Evolutionary conservation across 306 rosid genomes (phyloP).

Genomic region (Medicago ruthenica): DNA sequence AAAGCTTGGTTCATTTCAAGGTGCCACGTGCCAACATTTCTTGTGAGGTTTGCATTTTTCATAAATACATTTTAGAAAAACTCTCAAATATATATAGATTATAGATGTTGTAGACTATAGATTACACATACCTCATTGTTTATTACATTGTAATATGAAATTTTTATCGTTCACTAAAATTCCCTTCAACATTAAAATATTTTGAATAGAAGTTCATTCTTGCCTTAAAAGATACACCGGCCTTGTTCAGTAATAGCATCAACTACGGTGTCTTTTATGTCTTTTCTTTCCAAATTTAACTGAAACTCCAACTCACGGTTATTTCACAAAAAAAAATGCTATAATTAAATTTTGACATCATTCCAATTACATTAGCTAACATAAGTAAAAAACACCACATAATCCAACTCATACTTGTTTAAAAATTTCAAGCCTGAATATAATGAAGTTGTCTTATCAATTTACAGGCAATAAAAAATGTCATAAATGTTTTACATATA

Average conservation of each 20-base stretch:
- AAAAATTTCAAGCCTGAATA: constrained; percentile 1
- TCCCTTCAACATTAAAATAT: no score
- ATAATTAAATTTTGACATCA: neutral
- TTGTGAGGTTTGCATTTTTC: no score
- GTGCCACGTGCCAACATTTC: no score
- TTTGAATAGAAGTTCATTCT: no score
- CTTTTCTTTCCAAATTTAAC: neutral
- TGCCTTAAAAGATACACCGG: no score
- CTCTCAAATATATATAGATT: no score
- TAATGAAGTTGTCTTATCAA: constrained; percentile 17
- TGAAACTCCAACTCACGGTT: constrained; percentile 32
- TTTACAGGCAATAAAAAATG: neutral
- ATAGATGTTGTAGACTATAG: no score
- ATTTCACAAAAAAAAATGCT: neutral
- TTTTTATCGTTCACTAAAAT: no score
- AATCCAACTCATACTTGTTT: constrained; percentile 8
- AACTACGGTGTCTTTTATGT: neutral
- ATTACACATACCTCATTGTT: no score
- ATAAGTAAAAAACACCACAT: constrained; percentile 8
- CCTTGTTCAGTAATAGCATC: neutral
- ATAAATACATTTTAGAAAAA: no score
- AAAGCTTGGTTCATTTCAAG: no score
- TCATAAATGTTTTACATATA: neutral
- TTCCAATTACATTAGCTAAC: constrained; percentile 2
- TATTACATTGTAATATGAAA: no score